Evolutionary conservation across 257 asterid species (phyloP), one percentile per base, ranked within the genome.

Genomic region (Asclepias syriaca): DNA sequence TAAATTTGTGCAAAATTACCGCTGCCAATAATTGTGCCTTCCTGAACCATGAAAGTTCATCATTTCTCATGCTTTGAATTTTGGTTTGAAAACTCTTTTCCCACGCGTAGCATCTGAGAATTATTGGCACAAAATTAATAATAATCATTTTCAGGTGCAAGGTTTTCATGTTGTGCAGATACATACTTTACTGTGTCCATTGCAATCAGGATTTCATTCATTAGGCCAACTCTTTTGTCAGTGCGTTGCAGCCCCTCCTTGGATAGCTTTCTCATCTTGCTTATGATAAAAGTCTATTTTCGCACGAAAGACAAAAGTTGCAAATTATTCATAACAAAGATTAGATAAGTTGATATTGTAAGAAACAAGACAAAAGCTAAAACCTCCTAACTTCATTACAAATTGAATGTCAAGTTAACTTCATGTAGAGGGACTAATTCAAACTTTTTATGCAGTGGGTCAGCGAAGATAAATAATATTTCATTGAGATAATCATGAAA

Each of bases 181-280:
- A n/a, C 87, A 73, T 86, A 92, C 98, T 92, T 92, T 69, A 92
- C 98, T 5, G 89, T 83, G 80, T 90, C 98, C 97, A 92, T 92
- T 68, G 98, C 91, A 46, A 87, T 88, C 81, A 92, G 79, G 77
- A 92, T 84, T 79, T 92, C 98, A 58, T 92, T 92, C 89, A 84
- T 85, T 55, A 90, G 84, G 50, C 98, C 97, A 61, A 92, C 91
- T 82, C 98, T 85, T 82, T 78, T 82, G 84, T 92, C 98, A 21
- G 97, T 90, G 16, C 87, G 89, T 27, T 82, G 79, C 80, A 92
- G 79, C 72, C 94, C 97, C 79, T 90, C 95, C 86, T 87, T 90
- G 71, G 94, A 80, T 72, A 90, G 80, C 75, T 64, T 87, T 75
- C 83, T 79, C 96, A 87, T 90, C 83, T 79, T 88, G 89, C 93